Evolutionary conservation across 305 asterid species (phyloP), one percentile per base, ranked within the genome.

Genomic region (Ilex paraguariensis): DNA sequence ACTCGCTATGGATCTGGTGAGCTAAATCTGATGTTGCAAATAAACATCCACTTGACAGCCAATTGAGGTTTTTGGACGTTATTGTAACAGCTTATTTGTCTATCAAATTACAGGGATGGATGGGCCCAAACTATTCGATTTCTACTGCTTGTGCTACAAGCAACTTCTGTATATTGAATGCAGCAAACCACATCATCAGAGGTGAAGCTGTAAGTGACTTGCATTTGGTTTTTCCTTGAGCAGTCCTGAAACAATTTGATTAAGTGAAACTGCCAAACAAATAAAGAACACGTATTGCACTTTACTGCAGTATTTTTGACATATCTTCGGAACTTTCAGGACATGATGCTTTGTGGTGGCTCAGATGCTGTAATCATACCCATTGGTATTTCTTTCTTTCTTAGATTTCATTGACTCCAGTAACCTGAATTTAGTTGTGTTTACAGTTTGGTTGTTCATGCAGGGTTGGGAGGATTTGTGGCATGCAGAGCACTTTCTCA

Each of bases 81-180:
- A 62, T 66, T 61, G 52, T 68, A 66, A 73, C 55, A 32, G 57
- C 54, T 58, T 61, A 60, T 72, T 56, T 40, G 56, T 66, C 61
- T 4, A 36, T 58, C 73, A 58, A 71, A 53, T 64, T 71, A 58
- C 81, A 91, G 98, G 98, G 96, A 58, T 91, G 98, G 98, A 92
- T 89, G 98, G 97, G 97, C 57, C 98, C 98, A 65, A 92, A 87
- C 81, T 89, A 92, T 81, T 92, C 98, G 57, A 89, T 92, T 73
- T 89, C 98, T 54, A 89, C 98, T 52, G 98, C 98, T 66, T 92
- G 98, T 82, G 97, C 98, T 39, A 92, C 98, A 32, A 80, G 98
- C 77, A 92, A 87, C 83, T 92, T 87, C 74, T 92, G 97, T 70
- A 92, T 92, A 72, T 73, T 92, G 74, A 92, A 82, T 87, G 98